Evolutionary conservation across 2,329 filamentous ascomycete species (phyloP), one percentile per base, ranked within the genome.

Genomic region (Xylariaceae sp.): DNA sequence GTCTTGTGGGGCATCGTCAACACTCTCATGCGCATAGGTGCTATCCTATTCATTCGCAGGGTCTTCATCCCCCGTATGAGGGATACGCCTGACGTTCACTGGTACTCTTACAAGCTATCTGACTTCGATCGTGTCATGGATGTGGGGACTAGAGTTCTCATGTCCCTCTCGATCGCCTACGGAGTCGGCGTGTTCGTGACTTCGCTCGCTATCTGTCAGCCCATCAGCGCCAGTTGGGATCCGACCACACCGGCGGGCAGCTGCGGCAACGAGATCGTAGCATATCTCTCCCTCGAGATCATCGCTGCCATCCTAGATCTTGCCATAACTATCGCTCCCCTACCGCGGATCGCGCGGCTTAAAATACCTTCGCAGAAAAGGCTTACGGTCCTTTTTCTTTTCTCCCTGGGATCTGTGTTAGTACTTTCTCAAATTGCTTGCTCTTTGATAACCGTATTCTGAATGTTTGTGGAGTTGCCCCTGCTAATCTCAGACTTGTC

Each of bases 141-240:
- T 5, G 12, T 3, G 2, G 11, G 19, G 15, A 31, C 36, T 7
- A 28, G 8, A 3, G n/a, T 17, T 12, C 31, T 43, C 14, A 14
- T 43, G 11, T 26, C 21, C 9, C 15, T 13, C 7, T 38, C 40
- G 4, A 9, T 17, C 4, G 31, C 17, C 12, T 31, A 43, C 31
- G 31, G n/a, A 4, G n/a, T 43, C n/a, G 40, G 21, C 2, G 32
- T 31, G 3, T 19, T 43, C 16, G 16, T 16, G 13, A 31, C 17
- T 4, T 34, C 40, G 18, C 14, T 43, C 6, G 35, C 31, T 7
- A 39, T 43, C n/a, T 43, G 40, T 28, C 40, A 28, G n/a, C 40
- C 36, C 5, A 38, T 38, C 18, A 35, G 16, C 9, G 28, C 35
- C 4, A 21, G 40, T 14, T 42, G 40, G 40, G 35, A 38, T 18